These are phyloP conservation scores for Phaseolus coccineus DNA, from an alignment of 331 rosid species.

Conservation along the genomic window DNA sequence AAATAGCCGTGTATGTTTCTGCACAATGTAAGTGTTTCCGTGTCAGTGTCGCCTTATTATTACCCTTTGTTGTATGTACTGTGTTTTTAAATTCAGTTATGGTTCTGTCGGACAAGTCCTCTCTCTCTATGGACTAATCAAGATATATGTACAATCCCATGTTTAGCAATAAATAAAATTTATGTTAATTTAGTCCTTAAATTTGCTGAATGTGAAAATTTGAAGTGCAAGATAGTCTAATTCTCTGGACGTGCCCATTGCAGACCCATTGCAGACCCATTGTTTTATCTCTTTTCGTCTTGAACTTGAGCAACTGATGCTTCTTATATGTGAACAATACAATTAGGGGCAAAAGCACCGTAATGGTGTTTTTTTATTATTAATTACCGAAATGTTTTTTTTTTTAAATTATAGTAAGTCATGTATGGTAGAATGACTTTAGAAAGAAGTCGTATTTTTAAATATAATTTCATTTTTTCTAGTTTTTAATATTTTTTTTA, in stretches of 20 bases:
- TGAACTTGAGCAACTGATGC: background rate
- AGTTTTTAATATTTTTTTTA: no score
- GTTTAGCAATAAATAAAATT: background rate
- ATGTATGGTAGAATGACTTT: no score
- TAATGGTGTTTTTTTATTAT: no score
- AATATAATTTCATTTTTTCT: no score
- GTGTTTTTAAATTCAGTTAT: constrained; percentile 15
- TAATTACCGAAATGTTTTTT: no score
- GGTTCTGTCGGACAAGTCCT: constrained; percentile 4
- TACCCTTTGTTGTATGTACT: constrained; percentile 33
- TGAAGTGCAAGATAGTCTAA: background rate
- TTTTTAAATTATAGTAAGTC: no score
- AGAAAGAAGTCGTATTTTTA: no score
- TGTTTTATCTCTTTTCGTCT: background rate
- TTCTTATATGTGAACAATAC: background rate
- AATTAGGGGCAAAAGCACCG: background rate
- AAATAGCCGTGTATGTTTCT: constrained; percentile 31
- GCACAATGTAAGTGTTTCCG: constrained; percentile 16
- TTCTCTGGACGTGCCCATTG: background rate
- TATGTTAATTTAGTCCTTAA: background rate
- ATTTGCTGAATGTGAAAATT: background rate
- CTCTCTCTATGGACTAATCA: background rate
- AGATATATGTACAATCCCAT: background rate
- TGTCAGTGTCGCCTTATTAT: constrained; percentile 29
- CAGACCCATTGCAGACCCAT: background rate